Percentiles rank a stretch among this genome's conserved stretches.
These are phyloP conservation scores for Paramecium sexaurelia DNA, from an alignment of 73 alveolate genomes.

Conservation along the genomic window DNA sequence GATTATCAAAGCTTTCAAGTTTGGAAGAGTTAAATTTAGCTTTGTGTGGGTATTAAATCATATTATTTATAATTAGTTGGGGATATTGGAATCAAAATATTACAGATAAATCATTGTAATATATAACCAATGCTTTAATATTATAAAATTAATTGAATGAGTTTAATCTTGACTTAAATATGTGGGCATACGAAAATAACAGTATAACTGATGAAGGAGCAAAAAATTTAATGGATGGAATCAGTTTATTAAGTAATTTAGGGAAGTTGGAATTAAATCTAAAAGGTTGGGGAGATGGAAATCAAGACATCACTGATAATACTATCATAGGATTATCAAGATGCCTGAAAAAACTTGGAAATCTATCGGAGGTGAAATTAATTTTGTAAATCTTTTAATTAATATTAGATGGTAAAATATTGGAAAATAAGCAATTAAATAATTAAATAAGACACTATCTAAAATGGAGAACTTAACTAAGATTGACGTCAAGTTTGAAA, in stretches of 20 bases:
- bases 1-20: not conserved
- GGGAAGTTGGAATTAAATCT: conserved; percentile 47
- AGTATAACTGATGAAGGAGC: conserved; percentile 58
- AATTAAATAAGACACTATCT: conserved; percentile 11
- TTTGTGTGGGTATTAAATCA: conserved; percentile 16
- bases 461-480: conserved; percentile 26
- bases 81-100: conserved; percentile 52
- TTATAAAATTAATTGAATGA: not conserved
- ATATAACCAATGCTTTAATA: not conserved
- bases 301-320: not conserved
- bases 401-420: conserved; percentile 22
- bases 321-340: not conserved
- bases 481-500: conserved; percentile 21
- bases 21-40: not conserved
- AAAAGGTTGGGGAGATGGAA: conserved; percentile 58
- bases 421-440: not conserved
- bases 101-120: conserved; percentile 1
- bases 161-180: conserved; percentile 14
- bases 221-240: not conserved
- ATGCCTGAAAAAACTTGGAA: not conserved
- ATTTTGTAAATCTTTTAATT: conserved; percentile 3
- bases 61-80: conserved; percentile 13
- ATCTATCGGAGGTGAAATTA: conserved; percentile 22
- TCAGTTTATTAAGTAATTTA: not conserved
- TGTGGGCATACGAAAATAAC: conserved; percentile 50